Evolutionary conservation across 192 early-diverging fungal genomes (phyloP).

Genomic region (Coemansia sp.): DNA sequence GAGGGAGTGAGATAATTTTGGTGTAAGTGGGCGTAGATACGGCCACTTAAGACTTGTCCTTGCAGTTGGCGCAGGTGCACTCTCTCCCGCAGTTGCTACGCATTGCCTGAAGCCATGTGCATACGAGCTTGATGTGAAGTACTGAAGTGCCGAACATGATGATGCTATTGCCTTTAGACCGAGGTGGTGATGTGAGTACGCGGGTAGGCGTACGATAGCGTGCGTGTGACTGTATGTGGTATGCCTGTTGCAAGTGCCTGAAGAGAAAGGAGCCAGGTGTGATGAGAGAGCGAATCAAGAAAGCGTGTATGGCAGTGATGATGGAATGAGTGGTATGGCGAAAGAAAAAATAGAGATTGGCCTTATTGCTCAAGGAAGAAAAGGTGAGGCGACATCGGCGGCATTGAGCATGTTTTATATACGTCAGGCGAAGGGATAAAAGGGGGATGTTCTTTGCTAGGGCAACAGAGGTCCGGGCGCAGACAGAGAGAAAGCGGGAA

Average conservation of each 20-base stretch:
- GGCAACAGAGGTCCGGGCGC: slow-evolving; percentile 11
- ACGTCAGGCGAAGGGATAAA: neutral
- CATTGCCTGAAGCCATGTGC: slow-evolving; percentile 31
- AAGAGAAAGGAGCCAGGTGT: neutral
- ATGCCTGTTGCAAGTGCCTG: slow-evolving; percentile 11
- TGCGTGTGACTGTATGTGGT: neutral
- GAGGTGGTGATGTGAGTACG: neutral
- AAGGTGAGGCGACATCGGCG: slow-evolving; percentile 5
- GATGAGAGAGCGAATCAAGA: neutral
- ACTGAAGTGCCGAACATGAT: neutral
- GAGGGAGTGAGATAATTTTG: neutral
- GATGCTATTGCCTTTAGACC: neutral
- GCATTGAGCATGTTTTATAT: slow-evolving; percentile 7
- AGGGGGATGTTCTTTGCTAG: neutral
- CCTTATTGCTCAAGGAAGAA: slow-evolving; percentile 3
- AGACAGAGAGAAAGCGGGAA: neutral
- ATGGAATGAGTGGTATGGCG: slow-evolving; percentile 2
- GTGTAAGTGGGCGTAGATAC: neutral
- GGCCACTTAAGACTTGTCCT: slow-evolving; percentile 13
- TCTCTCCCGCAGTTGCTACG: slow-evolving; percentile 40
- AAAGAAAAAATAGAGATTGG: slow-evolving; percentile 6
- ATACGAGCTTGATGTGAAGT: slow-evolving; percentile 19
- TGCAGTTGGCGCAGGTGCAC: slow-evolving; percentile 53
- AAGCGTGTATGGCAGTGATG: neutral
- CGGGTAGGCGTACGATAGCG: neutral